phyloP scores from a whole-genome alignment of 1,139 yeast species.

The Taphrina confusa region DNA sequence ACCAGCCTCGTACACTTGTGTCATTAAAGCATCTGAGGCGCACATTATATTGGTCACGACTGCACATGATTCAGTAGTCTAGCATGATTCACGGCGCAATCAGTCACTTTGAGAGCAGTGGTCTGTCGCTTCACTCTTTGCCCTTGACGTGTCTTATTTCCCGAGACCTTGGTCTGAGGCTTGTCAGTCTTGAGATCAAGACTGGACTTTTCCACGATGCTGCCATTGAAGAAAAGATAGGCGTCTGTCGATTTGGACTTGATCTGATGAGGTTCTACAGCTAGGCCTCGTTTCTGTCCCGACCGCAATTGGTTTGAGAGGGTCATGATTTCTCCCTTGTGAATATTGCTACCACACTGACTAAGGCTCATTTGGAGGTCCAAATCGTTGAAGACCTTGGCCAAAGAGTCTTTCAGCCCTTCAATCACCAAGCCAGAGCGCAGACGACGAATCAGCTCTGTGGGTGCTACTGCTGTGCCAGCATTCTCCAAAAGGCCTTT shows the following conservation, averaged over 20 bases:
- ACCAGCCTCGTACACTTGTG: too few relatives aligned
- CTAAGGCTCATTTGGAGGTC: constrained; percentile 46
- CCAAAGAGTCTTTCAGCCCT: constrained; percentile 63
- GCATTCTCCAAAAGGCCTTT: constrained; percentile 70
- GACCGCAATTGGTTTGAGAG: constrained; percentile 6
- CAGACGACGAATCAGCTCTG: constrained; percentile 64
- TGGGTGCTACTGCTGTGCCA: constrained; percentile 58
- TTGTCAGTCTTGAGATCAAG: not conserved
- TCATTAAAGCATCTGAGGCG: too few relatives aligned
- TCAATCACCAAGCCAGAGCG: constrained; percentile 64
- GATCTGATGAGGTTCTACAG: not conserved
- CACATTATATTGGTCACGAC: not conserved
- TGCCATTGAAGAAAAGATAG: constrained; percentile 11
- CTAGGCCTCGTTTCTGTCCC: constrained; percentile 23
- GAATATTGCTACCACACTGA: constrained; percentile 23
- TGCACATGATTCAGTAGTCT: not conserved
- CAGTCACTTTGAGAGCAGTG: constrained; percentile 14
- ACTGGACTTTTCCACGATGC: not conserved
- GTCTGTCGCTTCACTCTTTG: not conserved
- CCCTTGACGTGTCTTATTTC: not conserved
- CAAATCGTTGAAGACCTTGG: constrained; percentile 65
- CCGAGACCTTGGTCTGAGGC: not conserved
- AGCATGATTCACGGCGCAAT: constrained; percentile 6
- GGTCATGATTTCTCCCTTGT: constrained; percentile 1
- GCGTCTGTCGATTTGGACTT: not conserved